Conservation (phyloP, 148 eudicot species). For the Amaranthus hypochondriacus region DNA sequence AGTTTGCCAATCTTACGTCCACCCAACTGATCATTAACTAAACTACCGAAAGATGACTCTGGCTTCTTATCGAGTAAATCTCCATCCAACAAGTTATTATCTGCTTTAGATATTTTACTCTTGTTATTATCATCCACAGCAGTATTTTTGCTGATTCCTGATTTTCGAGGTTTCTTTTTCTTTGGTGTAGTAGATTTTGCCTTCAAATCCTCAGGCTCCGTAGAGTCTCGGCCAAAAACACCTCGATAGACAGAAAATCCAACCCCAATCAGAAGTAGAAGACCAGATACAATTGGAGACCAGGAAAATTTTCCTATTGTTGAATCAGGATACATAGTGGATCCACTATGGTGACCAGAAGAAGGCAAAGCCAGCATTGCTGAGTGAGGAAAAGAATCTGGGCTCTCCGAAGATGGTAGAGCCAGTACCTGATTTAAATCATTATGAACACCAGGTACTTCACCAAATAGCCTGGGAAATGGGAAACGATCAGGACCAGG, state of each 20-base stretch:
- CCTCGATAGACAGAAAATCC: slow-evolving; percentile 26
- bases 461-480: slow-evolving; percentile 14
- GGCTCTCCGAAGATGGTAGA: slow-evolving; percentile 24
- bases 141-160: slow-evolving; percentile 38
- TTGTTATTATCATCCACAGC: slow-evolving; percentile 7
- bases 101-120: slow-evolving; percentile 24
- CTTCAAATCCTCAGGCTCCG: slow-evolving; percentile 31
- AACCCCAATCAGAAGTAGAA: slow-evolving; percentile 22
- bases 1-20: slow-evolving; percentile 67
- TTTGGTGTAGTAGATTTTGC: slow-evolving; percentile 36
- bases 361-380: slow-evolving; percentile 25
- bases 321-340: slow-evolving; percentile 8
- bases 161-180: slow-evolving; percentile 63
- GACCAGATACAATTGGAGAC: slow-evolving; percentile 21
- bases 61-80: slow-evolving; percentile 23
- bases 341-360: slow-evolving; percentile 12
- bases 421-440: slow-evolving; percentile 14
- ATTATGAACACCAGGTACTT: slow-evolving; percentile 17
- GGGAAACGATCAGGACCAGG: slow-evolving; percentile 27
- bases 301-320: slow-evolving; percentile 14
- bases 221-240: slow-evolving; percentile 21
- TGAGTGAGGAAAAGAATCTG: slow-evolving; percentile 8
- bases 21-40: slow-evolving; percentile 28
- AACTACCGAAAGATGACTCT: slow-evolving; percentile 25
- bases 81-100: slow-evolving; percentile 8